phyloP scores from a whole-genome alignment of 768 basidiomycete genomes.

The Kwoniella heveanensis region DNA sequence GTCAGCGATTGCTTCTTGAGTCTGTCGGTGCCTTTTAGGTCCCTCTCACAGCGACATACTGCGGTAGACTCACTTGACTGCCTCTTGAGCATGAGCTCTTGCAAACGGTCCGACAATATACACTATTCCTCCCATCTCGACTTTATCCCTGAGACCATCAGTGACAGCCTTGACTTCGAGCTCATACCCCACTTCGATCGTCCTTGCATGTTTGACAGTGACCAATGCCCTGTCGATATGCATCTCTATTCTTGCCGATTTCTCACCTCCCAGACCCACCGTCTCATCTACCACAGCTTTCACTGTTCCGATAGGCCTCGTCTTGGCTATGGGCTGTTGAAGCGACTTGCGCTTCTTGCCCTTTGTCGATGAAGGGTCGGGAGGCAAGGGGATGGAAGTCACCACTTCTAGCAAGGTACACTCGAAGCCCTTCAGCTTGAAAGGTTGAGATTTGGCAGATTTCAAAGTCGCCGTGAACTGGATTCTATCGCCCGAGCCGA shows the following conservation, averaged over 20 bases:
- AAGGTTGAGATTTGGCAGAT: constrained; percentile 68
- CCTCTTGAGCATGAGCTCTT: constrained; percentile 40
- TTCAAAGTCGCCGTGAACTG: constrained; percentile 71
- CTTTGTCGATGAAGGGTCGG: constrained; percentile 39
- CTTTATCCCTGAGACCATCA: constrained; percentile 59
- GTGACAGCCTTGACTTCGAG: constrained; percentile 76
- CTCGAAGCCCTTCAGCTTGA: constrained; percentile 80
- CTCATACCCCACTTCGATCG: constrained; percentile 78
- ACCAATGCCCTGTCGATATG: constrained; percentile 69
- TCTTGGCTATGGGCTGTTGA: constrained; percentile 66
- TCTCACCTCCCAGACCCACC: constrained; percentile 70
- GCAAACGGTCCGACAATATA: constrained; percentile 46
- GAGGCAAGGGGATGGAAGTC: constrained; percentile 69
- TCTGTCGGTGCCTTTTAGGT: too few species aligned
- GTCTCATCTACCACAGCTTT: constrained; percentile 67
- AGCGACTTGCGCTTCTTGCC: constrained; percentile 48
- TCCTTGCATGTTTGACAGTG: constrained; percentile 68
- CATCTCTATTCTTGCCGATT: constrained; percentile 65
- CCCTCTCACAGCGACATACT: too few species aligned
- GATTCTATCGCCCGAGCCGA: constrained; percentile 81
- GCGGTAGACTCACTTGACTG: constrained; percentile 42
- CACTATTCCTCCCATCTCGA: constrained; percentile 40
- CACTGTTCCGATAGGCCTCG: constrained; percentile 60
- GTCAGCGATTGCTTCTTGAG: too few species aligned
- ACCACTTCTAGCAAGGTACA: constrained; percentile 76